These are phyloP conservation scores for Calonectria pseudoreteaudii DNA, from an alignment of 2,329 filamentous ascomycete species.

Conservation along the genomic window DNA sequence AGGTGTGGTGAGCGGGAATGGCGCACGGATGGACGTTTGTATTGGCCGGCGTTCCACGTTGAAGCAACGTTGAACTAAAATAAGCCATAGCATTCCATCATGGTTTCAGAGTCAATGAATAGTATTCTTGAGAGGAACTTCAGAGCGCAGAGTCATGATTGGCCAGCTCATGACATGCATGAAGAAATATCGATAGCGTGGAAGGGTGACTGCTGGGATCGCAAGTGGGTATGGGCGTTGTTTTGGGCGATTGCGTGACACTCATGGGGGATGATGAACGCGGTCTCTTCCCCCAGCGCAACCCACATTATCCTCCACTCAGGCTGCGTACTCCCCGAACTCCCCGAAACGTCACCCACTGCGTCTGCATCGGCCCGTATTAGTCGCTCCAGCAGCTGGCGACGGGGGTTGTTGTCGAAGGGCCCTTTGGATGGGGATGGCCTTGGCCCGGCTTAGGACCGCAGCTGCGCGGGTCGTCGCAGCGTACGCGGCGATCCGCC, in stretches of 20 bases:
- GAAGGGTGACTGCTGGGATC: neutral
- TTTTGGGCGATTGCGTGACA: constrained; percentile 26
- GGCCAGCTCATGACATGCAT: neutral
- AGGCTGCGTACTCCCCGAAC: constrained; percentile 10
- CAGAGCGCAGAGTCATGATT: neutral
- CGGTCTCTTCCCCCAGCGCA: neutral
- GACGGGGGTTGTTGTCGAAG: neutral
- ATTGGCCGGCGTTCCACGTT: neutral
- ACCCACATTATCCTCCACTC: constrained; percentile 13
- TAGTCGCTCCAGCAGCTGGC: neutral
- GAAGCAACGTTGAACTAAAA: neutral
- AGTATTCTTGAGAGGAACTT: neutral
- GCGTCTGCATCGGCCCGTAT: constrained; percentile 3
- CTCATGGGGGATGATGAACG: constrained; percentile 11
- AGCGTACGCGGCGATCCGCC: constrained; percentile 6
- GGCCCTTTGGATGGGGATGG: neutral
- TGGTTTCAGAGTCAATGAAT: too few species aligned
- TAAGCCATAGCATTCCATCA: neutral
- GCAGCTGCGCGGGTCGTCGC: constrained; percentile 26
- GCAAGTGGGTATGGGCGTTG: constrained; percentile 9
- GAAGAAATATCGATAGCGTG: neutral
- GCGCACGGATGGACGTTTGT: neutral
- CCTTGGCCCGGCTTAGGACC: neutral
- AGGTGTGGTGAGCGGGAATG: neutral
- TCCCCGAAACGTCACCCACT: constrained; percentile 15